Evolutionary conservation across 495 filamentous ascomycete species (phyloP).

Genomic region (Neurospora intermedia): DNA sequence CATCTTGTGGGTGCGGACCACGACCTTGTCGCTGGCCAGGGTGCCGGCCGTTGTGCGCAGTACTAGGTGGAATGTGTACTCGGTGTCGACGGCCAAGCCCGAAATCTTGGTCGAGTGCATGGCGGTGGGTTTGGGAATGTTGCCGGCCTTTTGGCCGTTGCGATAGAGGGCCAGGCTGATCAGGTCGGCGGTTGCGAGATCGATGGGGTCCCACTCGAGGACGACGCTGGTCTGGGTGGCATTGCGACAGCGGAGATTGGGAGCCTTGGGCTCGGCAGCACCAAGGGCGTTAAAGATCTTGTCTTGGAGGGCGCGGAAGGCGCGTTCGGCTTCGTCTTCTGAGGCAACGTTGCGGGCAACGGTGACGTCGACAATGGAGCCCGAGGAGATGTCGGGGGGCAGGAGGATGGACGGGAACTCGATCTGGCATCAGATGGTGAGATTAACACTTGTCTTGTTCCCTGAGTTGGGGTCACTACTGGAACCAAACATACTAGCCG

Average conservation of each 20-base stretch:
- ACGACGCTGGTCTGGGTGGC: slow-evolving; percentile 95
- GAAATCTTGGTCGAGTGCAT: slow-evolving; percentile 93
- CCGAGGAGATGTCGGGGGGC: slow-evolving; percentile 84
- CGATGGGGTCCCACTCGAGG: slow-evolving; percentile 94
- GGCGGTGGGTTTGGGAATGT: slow-evolving; percentile 73
- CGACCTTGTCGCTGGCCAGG: slow-evolving; percentile 69
- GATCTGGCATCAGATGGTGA: slow-evolving; percentile 47
- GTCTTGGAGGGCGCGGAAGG: slow-evolving; percentile 76
- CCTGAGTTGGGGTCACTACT: neutral
- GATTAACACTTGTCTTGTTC: neutral
- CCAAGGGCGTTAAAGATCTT: slow-evolving; percentile 82
- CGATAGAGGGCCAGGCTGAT: slow-evolving; percentile 82
- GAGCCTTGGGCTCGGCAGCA: slow-evolving; percentile 61
- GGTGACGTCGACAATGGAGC: slow-evolving; percentile 95
- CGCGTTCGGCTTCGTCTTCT: slow-evolving; percentile 57
- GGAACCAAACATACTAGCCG: slow-evolving; percentile 57
- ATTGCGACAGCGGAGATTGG: slow-evolving; percentile 81
- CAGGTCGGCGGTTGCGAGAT: slow-evolving; percentile 82
- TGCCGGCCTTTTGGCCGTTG: slow-evolving; percentile 91
- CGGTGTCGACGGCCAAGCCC: slow-evolving; percentile 88
- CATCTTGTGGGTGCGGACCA: slow-evolving; percentile 94
- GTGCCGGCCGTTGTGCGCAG: slow-evolving; percentile 86
- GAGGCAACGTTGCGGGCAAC: slow-evolving; percentile 77
- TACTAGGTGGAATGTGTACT: slow-evolving; percentile 90
- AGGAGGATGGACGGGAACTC: slow-evolving; percentile 98